These are phyloP conservation scores for Ajuga chamaepitys DNA, from an alignment of 257 asterid species.

Conservation along the genomic window DNA sequence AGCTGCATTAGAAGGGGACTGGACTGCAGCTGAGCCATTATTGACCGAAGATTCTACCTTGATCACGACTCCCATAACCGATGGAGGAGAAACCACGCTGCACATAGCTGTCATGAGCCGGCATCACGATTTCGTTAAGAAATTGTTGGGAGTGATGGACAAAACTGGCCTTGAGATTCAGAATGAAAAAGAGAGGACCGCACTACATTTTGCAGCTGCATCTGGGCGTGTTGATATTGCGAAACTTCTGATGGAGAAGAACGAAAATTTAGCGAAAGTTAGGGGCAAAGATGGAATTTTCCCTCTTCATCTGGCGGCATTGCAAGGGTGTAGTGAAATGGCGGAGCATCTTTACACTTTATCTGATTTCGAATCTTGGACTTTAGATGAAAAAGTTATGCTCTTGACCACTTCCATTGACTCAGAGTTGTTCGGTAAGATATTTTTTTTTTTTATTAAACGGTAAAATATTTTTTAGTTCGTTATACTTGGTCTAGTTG, in stretches of 20 bases:
- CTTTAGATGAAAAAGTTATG: neutral
- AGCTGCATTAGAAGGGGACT: conserved; percentile 18
- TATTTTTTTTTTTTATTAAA: too few species aligned
- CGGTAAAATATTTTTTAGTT: too few species aligned
- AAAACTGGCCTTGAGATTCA: neutral
- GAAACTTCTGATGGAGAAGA: neutral
- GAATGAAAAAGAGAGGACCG: conserved; percentile 17
- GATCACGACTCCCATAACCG: conserved; percentile 13
- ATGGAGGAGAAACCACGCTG: conserved; percentile 26
- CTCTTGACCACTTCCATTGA: conserved; percentile 18
- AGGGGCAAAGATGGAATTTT: neutral
- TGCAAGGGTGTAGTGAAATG: conserved; percentile 12
- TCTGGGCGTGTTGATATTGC: conserved; percentile 18
- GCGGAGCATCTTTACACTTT: conserved; percentile 3
- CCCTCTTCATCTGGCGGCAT: conserved; percentile 28
- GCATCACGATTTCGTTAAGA: neutral
- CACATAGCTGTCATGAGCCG: conserved; percentile 26
- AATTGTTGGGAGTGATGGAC: neutral
- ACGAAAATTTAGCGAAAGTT: neutral
- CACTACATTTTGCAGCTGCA: conserved; percentile 24
- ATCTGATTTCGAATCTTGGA: conserved; percentile 1
- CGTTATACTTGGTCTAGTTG: too few species aligned
- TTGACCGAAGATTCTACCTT: neutral
- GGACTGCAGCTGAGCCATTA: conserved; percentile 6
- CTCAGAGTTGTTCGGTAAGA: conserved; percentile 21